Conservation (phyloP, 1,284 basidiomycete genomes). For the Amylostereum areolatum region DNA sequence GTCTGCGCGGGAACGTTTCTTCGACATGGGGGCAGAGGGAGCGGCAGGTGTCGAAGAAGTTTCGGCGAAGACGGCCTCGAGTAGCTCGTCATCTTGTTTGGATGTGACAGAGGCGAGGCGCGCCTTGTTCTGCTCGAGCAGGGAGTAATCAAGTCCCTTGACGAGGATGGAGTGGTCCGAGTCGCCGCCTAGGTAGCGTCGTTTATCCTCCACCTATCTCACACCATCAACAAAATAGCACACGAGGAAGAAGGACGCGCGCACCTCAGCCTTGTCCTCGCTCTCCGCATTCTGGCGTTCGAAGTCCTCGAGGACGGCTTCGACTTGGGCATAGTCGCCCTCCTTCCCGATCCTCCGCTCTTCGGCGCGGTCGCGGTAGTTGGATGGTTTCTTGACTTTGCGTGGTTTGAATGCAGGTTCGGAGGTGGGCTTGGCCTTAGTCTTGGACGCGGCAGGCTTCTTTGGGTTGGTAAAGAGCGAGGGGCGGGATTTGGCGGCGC, state of each 20-base stretch:
- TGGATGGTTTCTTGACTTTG: conserved; percentile 44
- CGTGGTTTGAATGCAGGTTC: conserved; percentile 66
- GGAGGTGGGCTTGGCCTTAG: conserved; percentile 16
- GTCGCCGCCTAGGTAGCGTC: conserved; percentile 85
- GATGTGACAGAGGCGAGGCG: conserved; percentile 42
- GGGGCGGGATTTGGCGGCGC: conserved; percentile 14
- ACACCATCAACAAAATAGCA: too few relatives aligned
- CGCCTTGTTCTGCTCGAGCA: conserved; percentile 81
- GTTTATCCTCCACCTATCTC: conserved; percentile 66
- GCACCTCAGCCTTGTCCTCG: conserved; percentile 53
- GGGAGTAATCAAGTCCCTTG: conserved; percentile 85
- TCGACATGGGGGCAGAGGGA: conserved; percentile 24
- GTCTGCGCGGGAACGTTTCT: conserved; percentile 70
- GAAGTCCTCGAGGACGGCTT: conserved; percentile 77
- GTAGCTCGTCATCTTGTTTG: conserved; percentile 66
- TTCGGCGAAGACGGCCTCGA: conserved; percentile 68
- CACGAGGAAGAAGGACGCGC: not conserved
- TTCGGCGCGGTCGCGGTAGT: conserved; percentile 65
- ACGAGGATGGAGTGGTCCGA: conserved; percentile 80
- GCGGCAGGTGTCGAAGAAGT: conserved; percentile 19
- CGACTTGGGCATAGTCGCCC: conserved; percentile 74
- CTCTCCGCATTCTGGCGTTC: conserved; percentile 52
- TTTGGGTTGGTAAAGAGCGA: conserved; percentile 13
- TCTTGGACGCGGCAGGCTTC: conserved; percentile 15
- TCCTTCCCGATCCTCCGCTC: conserved; percentile 58